Evolutionary conservation across 352 stramenopile genomes (phyloP).

Genomic region (Phytophthora pluvialis): DNA sequence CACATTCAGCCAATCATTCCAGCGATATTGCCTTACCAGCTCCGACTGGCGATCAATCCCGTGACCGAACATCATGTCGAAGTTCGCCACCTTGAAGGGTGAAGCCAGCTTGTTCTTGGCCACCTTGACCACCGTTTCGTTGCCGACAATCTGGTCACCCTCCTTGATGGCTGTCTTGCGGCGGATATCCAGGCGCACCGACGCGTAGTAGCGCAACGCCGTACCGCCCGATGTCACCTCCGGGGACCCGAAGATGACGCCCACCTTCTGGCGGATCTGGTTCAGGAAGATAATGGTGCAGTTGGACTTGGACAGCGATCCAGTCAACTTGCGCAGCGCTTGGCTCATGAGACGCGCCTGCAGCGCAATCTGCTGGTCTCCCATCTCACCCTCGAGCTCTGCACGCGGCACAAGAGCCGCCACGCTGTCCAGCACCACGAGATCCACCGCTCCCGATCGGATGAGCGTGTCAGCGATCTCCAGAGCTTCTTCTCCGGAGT

Average conservation of each 20-base stretch:
- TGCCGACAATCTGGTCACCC: slow-evolving; percentile 93
- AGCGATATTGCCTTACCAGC: slow-evolving; percentile 47
- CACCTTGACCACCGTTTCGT: slow-evolving; percentile 98
- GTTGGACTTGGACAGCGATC: slow-evolving; percentile 94
- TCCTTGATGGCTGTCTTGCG: slow-evolving; percentile 94
- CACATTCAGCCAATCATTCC: neutral
- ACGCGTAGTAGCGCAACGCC: slow-evolving; percentile 87
- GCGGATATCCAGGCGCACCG: slow-evolving; percentile 95
- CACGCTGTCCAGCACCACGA: slow-evolving; percentile 98
- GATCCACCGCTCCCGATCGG: slow-evolving; percentile 94
- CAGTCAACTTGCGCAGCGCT: slow-evolving; percentile 97
- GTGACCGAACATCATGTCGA: slow-evolving; percentile 98
- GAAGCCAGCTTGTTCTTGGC: slow-evolving; percentile 99
- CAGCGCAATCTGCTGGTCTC: slow-evolving; percentile 97
- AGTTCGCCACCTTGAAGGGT: slow-evolving; percentile 94
- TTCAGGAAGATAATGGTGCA: slow-evolving; percentile 99
- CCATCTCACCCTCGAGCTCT: slow-evolving; percentile 95
- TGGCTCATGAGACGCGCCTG: slow-evolving; percentile 98
- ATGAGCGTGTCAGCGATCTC: slow-evolving; percentile 99
- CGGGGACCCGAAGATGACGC: slow-evolving; percentile 97
- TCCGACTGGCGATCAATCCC: slow-evolving; percentile 94
- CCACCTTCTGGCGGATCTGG: slow-evolving; percentile 97
- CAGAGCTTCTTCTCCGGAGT: slow-evolving; percentile 97
- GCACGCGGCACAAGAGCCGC: slow-evolving; percentile 97
- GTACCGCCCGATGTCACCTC: slow-evolving; percentile 96